Conservation (phyloP, 176 grass and related monocot genomes). For the Eleusine coracana region DNA sequence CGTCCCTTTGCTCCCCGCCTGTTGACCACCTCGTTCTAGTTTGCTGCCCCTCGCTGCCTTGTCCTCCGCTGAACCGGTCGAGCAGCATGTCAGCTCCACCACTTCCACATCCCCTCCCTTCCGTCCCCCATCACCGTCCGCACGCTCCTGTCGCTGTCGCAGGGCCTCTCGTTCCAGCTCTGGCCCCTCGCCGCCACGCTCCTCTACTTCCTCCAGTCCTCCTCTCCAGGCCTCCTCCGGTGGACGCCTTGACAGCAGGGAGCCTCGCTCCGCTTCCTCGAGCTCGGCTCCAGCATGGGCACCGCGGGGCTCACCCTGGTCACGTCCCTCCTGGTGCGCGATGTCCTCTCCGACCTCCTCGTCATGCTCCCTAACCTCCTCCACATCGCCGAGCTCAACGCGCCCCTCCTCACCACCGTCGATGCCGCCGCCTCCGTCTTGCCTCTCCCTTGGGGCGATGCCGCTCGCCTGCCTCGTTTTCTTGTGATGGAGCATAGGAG, state of each 20-base stretch:
- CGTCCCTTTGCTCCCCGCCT: no score
- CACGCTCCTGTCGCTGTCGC: constrained; percentile 50
- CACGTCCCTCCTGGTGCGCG: constrained; percentile 52
- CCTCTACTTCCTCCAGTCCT: constrained; percentile 57
- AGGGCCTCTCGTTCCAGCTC: constrained; percentile 92
- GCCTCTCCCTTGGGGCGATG: constrained; percentile 60
- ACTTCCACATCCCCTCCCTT: constrained; percentile 55
- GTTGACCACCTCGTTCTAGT: no score
- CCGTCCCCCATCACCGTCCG: constrained; percentile 56
- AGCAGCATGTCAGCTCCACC: constrained; percentile 32
- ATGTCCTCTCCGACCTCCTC: constrained; percentile 72
- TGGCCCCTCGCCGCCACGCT: constrained; percentile 87
- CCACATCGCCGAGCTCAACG: constrained; percentile 74
- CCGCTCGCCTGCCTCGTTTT: not conserved
- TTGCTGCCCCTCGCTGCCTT: no score
- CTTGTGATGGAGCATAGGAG: no score
- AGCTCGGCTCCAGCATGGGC: constrained; percentile 82
- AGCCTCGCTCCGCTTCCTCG: constrained; percentile 63
- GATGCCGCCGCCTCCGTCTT: constrained; percentile 60
- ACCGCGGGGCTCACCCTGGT: constrained; percentile 65
- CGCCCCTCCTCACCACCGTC: constrained; percentile 41
- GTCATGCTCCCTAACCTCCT: constrained; percentile 67
- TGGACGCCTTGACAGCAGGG: not conserved
- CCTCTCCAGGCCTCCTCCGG: constrained; percentile 43
- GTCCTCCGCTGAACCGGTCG: no score